Evolutionary conservation across 805 yeast species (phyloP), one percentile per base, ranked within the genome.

Genomic region (Ogataea populi-albae): DNA sequence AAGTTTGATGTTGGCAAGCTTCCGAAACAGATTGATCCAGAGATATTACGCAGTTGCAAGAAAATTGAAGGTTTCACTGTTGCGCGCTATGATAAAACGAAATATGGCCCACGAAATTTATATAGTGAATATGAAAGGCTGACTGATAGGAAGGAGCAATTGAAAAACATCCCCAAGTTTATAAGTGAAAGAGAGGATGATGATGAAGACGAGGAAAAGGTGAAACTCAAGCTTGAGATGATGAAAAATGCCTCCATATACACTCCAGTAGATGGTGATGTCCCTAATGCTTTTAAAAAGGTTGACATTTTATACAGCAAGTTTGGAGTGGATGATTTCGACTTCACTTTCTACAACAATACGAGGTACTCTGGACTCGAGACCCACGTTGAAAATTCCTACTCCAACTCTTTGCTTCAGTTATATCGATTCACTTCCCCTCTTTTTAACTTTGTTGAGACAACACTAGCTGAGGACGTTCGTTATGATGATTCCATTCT

Each of bases 321-420:
- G 50, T 91, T 87, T 59, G 98, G 98, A 18, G 88, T 93, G 20
- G 87, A 83, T 48, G 96, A 88, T 58, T 93, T 93, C 62, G 96
- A 91, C 62, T 91, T 93, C 56, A 80, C 75, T 35, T 82, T 79
- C 50, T 91, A 83, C 65, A 91, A 91, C 55, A 68, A 69, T 25
- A 84, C 97, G 0, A 43, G 53, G 1, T 81, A 68, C 37, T 77
- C 97, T 2, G 97, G 98, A 0, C 66, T 91, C n/a, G 98, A 93
- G 57, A 81, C 88, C 7, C 93, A 88, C 52, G 71, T 83, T 8
- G 86, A 82, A 34, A 86, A 85, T 49, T 73, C 93, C 0, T 80
- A 79, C 51, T 76, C 83, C 40, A 93, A 93, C 57, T 69, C 95
- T 0, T 59, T 88, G 18, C 47, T 93, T 5, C 97, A 93, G 56